A percentile compares a stretch with the other conserved stretches of the same genome.
phyloP scores from a whole-genome alignment of 345 rosid genomes.

The Salix brachista region DNA sequence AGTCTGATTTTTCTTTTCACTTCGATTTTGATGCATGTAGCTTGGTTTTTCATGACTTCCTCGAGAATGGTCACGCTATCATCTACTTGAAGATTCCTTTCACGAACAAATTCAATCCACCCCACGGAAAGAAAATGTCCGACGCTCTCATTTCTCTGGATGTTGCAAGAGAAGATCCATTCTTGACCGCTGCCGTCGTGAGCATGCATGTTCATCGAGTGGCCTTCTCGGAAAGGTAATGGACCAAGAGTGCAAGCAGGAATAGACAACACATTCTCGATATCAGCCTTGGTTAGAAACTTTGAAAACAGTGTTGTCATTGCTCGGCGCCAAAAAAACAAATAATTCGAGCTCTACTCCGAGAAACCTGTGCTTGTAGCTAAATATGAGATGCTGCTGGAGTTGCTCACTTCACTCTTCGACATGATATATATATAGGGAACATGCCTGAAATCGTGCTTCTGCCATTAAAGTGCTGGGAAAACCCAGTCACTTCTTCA shows the following conservation, averaged over 20 bases:
- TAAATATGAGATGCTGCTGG: not conserved
- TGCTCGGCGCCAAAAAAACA: not conserved
- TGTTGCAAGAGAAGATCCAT: slow-evolving; percentile 4
- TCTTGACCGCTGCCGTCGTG: not conserved
- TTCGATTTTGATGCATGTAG: not conserved
- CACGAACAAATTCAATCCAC: slow-evolving; percentile 4
- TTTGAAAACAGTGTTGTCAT: slow-evolving; percentile 4
- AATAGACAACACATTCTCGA: not conserved
- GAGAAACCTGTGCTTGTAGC: not conserved
- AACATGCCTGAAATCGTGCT: not conserved
- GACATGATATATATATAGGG: not conserved
- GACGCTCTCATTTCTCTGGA: not conserved
- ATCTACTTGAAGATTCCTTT: not conserved
- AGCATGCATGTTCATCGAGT: not conserved
- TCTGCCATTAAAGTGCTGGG: not conserved
- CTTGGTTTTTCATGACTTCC: not conserved
- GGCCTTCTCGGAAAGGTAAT: not conserved
- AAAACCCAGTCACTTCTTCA: not conserved
- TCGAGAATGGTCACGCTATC: not conserved
- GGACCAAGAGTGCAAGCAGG: not conserved
- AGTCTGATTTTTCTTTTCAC: slow-evolving; percentile 14
- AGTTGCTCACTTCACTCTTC: not conserved
- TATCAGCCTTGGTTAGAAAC: not conserved
- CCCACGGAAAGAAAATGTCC: slow-evolving; percentile 4
- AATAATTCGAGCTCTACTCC: no score